Evolutionary conservation across 306 rosid species (phyloP).

Genomic region (Canavalia gladiata): DNA sequence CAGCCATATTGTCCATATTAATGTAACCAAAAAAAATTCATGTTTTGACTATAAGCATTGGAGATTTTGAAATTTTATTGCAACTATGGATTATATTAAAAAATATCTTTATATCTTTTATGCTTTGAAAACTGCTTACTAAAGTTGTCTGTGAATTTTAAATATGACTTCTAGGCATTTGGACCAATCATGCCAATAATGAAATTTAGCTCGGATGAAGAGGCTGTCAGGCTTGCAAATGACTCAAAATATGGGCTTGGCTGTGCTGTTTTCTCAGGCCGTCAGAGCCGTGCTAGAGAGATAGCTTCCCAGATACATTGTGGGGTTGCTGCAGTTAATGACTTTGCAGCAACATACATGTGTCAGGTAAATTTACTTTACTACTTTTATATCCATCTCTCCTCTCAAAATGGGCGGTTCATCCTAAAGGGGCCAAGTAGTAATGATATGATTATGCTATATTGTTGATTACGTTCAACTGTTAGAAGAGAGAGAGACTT

Average conservation of each 20-base stretch:
- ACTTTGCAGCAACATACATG: conserved; percentile 85
- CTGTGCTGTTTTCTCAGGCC: conserved; percentile 93
- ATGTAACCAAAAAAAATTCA: neutral
- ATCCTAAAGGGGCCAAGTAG: conserved; percentile 25
- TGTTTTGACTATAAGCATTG: conserved; percentile 22
- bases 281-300: conserved; percentile 74
- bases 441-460: conserved; percentile 13
- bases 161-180: conserved; percentile 66
- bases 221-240: conserved; percentile 85
- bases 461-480: conserved; percentile 20
- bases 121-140: conserved; percentile 32
- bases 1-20: neutral
- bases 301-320: conserved; percentile 85
- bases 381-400: neutral
- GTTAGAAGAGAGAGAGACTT: conserved; percentile 7
- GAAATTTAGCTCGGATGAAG: conserved; percentile 88
- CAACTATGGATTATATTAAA: conserved; percentile 32
- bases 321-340: conserved; percentile 85
- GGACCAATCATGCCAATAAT: conserved; percentile 96
- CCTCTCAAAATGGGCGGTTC: neutral
- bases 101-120: conserved; percentile 12
- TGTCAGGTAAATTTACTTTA: conserved; percentile 71
- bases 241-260: conserved; percentile 94
- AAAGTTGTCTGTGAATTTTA: conserved; percentile 39
- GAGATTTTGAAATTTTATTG: conserved; percentile 42